Evolutionary conservation across 768 basidiomycete species (phyloP).

Genomic region (Leccinum uliginosum): DNA sequence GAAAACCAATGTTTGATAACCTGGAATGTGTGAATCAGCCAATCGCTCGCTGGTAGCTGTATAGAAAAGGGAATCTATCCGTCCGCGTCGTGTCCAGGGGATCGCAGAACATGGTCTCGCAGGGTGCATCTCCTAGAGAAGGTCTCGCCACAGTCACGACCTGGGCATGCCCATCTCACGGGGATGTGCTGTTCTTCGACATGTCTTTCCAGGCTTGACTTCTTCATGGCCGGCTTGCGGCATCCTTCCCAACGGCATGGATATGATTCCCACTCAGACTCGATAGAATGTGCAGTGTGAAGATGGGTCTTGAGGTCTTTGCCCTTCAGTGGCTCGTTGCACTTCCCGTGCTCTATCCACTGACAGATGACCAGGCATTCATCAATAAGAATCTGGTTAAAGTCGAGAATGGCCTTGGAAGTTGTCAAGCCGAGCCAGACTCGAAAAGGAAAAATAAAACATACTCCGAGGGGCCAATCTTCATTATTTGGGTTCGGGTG

Average conservation of each 20-base stretch:
- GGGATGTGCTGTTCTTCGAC: constrained; percentile 9
- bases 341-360: constrained; percentile 3
- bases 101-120: neutral
- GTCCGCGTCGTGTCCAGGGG: neutral
- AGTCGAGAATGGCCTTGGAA: constrained; percentile 1
- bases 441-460: neutral
- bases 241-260: constrained; percentile 12
- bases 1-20: neutral
- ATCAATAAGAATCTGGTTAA: constrained; percentile 3
- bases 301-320: constrained; percentile 8
- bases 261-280: neutral
- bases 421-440: neutral
- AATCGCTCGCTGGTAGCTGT: neutral
- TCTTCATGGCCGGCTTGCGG: neutral
- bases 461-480: constrained; percentile 1
- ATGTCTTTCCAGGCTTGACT: constrained; percentile 9
- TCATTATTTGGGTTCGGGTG: neutral
- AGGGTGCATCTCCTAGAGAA: constrained; percentile 1
- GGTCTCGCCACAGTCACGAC: neutral
- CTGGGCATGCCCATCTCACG: constrained; percentile 8
- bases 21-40: neutral
- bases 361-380: neutral
- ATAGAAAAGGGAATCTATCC: neutral
- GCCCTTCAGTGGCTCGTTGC: neutral
- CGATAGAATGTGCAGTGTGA: neutral